These are phyloP conservation scores for Neltuma alba DNA, from an alignment of 306 rosid species.

Conservation along the genomic window DNA sequence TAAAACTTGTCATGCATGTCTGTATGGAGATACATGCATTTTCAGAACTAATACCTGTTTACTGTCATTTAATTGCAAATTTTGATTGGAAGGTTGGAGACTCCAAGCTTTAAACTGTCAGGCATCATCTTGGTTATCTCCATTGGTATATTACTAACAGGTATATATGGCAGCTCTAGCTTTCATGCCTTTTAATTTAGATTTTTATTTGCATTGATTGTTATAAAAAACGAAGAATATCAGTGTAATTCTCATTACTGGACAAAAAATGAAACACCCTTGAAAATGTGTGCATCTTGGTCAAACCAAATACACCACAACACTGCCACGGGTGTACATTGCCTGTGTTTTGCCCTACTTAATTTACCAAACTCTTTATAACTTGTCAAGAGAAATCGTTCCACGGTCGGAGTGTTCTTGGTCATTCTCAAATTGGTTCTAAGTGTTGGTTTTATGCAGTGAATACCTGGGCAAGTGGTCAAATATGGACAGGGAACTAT, in stretches of 20 bases:
- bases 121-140: slow-evolving; percentile 89
- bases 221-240: slow-evolving; percentile 12
- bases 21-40: not conserved
- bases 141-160: slow-evolving; percentile 87
- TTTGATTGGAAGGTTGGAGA: slow-evolving; percentile 81
- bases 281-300: not conserved
- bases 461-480: slow-evolving; percentile 25
- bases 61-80: slow-evolving; percentile 39
- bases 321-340: not conserved
- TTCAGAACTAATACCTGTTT: slow-evolving; percentile 13
- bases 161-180: slow-evolving; percentile 41
- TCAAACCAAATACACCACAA: not conserved
- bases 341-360: not conserved
- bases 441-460: slow-evolving; percentile 1
- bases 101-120: slow-evolving; percentile 77
- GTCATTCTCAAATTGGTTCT: slow-evolving; percentile 21
- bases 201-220: slow-evolving; percentile 28
- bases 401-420: not conserved
- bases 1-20: slow-evolving; percentile 4
- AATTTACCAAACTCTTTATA: not conserved
- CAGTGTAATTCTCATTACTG: not conserved
- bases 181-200: slow-evolving; percentile 9
- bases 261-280: not conserved
- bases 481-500: not conserved
- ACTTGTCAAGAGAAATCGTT: not conserved